Evolutionary conservation across 2,329 filamentous ascomycete species (phyloP).

Genomic region (Sarocladiaceae sp.): DNA sequence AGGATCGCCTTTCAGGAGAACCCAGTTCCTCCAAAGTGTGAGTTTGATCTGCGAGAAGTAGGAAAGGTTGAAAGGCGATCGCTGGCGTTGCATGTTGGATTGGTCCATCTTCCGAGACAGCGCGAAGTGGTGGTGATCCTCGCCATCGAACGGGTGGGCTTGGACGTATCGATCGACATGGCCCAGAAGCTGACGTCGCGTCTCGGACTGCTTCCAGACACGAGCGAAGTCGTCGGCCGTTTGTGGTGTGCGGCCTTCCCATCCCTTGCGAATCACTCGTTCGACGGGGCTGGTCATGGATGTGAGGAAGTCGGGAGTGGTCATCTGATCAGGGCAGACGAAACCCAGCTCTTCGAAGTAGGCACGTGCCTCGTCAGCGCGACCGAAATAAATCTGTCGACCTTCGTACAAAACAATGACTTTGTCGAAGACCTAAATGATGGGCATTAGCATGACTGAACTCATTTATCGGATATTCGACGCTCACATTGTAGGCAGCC

Average conservation of each 20-base stretch:
- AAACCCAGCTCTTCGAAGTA: slow-evolving; percentile 68
- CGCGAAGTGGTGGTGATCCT: slow-evolving; percentile 17
- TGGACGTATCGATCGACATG: slow-evolving; percentile 25
- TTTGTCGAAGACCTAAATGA: slow-evolving; percentile 49
- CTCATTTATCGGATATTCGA: too few species aligned
- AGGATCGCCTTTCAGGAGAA: slow-evolving; percentile 12
- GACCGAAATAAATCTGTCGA: slow-evolving; percentile 60
- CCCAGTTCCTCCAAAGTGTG: slow-evolving; percentile 27
- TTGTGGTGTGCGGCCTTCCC: slow-evolving; percentile 33
- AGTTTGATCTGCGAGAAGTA: slow-evolving; percentile 38
- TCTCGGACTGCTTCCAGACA: slow-evolving; percentile 20
- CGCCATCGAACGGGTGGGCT: slow-evolving; percentile 18
- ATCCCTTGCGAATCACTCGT: slow-evolving; percentile 51
- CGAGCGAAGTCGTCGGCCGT: slow-evolving; percentile 26
- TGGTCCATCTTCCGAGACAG: slow-evolving; percentile 11
- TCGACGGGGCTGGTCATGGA: slow-evolving; percentile 61
- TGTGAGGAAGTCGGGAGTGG: slow-evolving; percentile 68
- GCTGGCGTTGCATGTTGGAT: slow-evolving; percentile 28
- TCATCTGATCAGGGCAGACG: slow-evolving; percentile 61
- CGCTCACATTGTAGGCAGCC: slow-evolving; percentile 50
- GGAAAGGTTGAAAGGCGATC: slow-evolving; percentile 42
- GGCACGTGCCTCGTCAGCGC: slow-evolving; percentile 52
- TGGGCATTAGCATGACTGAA: neutral
- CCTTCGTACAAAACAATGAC: slow-evolving; percentile 55
- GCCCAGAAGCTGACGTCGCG: slow-evolving; percentile 19